Evolutionary conservation across 148 eudicot genomes (phyloP), one percentile per base, ranked within the genome.

Genomic region (Drosera capensis): DNA sequence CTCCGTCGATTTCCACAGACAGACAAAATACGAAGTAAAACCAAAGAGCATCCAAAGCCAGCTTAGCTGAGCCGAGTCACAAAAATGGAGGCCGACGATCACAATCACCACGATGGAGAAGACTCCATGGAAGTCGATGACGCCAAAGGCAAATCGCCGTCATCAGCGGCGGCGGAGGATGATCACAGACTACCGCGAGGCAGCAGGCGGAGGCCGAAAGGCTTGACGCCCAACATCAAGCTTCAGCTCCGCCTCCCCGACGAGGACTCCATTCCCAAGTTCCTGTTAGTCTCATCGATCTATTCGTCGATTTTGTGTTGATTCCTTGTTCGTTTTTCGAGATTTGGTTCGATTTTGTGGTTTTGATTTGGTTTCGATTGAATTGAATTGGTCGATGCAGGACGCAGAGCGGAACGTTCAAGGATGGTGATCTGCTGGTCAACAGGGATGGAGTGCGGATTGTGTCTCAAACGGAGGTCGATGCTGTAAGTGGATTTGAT

Each of bases 381-480:
- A 19, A 17, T 51, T 40, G 14, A 40, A 17, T 44, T 15, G 21
- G 37, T 31, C 2, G 25, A 3, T 26, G 39, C 46, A 70, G 75
- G 30, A 80, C 94, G 41, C 78, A 78, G 54, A 84, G 94, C 21
- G 97, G 97, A 21, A 88, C 97, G 20, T 88, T 84, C 62, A 74
- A 62, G 66, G 79, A 83, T 29, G 97, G 97, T 19, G 95, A 88
- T 80, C 84, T 88, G 24, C 70, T 80, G 29, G 97, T 88, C 15
- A 84, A 84, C 49, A 64, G 50, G 46, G 63, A 71, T 52, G 97
- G 97, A 39, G 77, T 88, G 66, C 79, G 97, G 40, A 73, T 83
- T 54, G 92, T 88, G 7, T 45, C 86, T n/a, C 70, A 71, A 40
- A 56, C 30, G 63, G 66, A 60, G 49, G 63, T 51, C 40, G 74